Evolutionary conservation across 78 protist species (phyloP).

Genomic region (Dictyostelium purpureum): DNA sequence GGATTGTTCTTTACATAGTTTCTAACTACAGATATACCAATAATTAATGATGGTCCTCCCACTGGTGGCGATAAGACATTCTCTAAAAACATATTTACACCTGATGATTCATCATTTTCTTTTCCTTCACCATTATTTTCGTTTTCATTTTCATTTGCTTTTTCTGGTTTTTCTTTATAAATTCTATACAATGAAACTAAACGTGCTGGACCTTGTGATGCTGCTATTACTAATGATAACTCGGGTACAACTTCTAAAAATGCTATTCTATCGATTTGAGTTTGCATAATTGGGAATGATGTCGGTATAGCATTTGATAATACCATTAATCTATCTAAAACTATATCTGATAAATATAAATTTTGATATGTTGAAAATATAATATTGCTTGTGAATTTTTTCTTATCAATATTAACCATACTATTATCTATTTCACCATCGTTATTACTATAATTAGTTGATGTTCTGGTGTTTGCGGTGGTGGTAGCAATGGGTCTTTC

Average conservation of each 20-base stretch:
- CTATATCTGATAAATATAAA: conserved; percentile 7
- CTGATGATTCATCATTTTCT: background rate
- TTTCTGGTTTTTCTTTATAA: background rate
- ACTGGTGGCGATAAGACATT: background rate
- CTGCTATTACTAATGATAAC: conserved; percentile 34
- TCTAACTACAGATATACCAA: conserved; percentile 15
- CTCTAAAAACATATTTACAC: background rate
- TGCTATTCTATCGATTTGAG: conserved; percentile 58
- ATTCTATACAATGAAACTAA: conserved; percentile 18
- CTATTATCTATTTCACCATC: background rate
- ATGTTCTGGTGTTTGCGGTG: background rate
- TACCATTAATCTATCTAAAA: background rate
- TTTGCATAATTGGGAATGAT: conserved; percentile 36
- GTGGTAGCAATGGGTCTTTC: background rate
- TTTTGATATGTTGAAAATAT: conserved; percentile 61
- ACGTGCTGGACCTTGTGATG: conserved; percentile 69
- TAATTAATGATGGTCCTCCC: conserved; percentile 27
- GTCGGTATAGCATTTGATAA: conserved; percentile 41
- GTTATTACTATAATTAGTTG: background rate
- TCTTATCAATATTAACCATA: background rate
- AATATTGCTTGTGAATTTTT: conserved; percentile 42
- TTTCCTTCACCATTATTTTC: background rate
- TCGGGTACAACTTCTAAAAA: conserved; percentile 60
- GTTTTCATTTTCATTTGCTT: background rate
- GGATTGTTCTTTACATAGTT: background rate